These are phyloP conservation scores for Pneumocystis wakefieldiae DNA, from an alignment of 1,139 yeast species.

Conservation along the genomic window DNA sequence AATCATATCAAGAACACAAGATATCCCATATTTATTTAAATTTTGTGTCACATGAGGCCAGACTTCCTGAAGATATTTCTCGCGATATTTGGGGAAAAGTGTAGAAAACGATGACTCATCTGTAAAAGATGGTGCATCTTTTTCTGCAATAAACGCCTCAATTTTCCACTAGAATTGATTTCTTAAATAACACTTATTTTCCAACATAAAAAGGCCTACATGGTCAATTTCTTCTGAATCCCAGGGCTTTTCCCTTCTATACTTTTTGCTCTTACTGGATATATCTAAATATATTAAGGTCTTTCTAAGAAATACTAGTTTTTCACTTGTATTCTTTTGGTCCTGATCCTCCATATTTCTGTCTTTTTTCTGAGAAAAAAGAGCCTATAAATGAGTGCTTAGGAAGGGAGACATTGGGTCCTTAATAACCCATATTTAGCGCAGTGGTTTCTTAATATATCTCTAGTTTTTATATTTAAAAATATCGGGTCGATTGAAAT, in stretches of 20 bases:
- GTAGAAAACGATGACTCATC: constrained; percentile 95
- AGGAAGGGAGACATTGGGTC: neutral
- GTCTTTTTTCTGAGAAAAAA: neutral
- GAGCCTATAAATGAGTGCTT: neutral
- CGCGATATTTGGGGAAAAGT: constrained; percentile 91
- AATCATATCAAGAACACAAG: constrained; percentile 73
- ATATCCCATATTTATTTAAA: constrained; percentile 55
- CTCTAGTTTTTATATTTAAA: neutral
- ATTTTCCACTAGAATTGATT: constrained; percentile 46
- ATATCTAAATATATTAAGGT: neutral
- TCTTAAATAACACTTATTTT: constrained; percentile 18
- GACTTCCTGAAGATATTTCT: constrained; percentile 67
- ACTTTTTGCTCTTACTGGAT: constrained; percentile 6
- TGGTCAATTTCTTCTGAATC: constrained; percentile 81
- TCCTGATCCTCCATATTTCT: neutral
- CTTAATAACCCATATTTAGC: neutral
- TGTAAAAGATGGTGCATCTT: constrained; percentile 64
- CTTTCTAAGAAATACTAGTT: neutral
- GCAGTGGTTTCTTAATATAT: neutral
- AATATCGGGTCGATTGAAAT: neutral
- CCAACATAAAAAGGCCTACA: neutral
- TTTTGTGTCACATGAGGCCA: constrained; percentile 90
- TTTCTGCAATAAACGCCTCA: constrained; percentile 81
- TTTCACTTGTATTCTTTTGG: neutral
- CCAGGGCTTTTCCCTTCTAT: constrained; percentile 23